A percentile compares a stretch with the other conserved stretches of the same genome.
These are phyloP conservation scores for Roridomyces roridus DNA, from an alignment of 768 basidiomycete genomes.

Conservation along the genomic window DNA sequence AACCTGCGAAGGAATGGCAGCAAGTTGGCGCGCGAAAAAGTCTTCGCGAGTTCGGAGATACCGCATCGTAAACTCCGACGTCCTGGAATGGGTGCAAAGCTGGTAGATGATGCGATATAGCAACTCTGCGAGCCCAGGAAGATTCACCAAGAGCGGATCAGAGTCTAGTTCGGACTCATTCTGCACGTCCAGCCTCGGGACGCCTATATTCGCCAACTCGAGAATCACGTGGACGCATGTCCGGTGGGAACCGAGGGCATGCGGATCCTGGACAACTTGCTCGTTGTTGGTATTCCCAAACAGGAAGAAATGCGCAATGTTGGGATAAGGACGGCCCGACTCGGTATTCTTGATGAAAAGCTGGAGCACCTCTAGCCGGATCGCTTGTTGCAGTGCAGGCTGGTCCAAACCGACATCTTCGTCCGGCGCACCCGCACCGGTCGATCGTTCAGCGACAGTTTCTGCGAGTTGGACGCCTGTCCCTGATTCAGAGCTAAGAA, in stretches of 20 bases:
- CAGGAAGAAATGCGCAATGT: slow-evolving; percentile 86
- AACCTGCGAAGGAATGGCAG: slow-evolving; percentile 69
- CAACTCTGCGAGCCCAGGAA: slow-evolving; percentile 85
- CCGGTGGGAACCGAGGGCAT: slow-evolving; percentile 69
- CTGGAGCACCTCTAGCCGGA: slow-evolving; percentile 78
- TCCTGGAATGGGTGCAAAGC: slow-evolving; percentile 85
- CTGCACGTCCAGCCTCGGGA: slow-evolving; percentile 61
- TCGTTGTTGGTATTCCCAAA: slow-evolving; percentile 70
- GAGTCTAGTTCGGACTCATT: slow-evolving; percentile 38
- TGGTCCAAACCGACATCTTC: slow-evolving; percentile 49
- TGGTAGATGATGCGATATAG: slow-evolving; percentile 86
- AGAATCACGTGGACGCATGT: slow-evolving; percentile 86
- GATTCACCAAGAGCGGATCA: slow-evolving; percentile 63
- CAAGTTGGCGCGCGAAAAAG: slow-evolving; percentile 89
- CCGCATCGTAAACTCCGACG: slow-evolving; percentile 80
- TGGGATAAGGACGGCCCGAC: slow-evolving; percentile 69
- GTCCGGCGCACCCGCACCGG: slow-evolving; percentile 74
- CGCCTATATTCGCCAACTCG: slow-evolving; percentile 74
- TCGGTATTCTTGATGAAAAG: slow-evolving; percentile 81
- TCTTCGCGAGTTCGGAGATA: slow-evolving; percentile 89
- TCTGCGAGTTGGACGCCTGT: slow-evolving; percentile 70
- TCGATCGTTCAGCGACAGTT: slow-evolving; percentile 61
- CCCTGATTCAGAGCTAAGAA: slow-evolving; percentile 65
- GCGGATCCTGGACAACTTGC: slow-evolving; percentile 78
- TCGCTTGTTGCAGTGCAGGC: slow-evolving; percentile 66